These are phyloP conservation scores for Marsdenia floribunda DNA, from an alignment of 257 asterid species.

Conservation along the genomic window DNA sequence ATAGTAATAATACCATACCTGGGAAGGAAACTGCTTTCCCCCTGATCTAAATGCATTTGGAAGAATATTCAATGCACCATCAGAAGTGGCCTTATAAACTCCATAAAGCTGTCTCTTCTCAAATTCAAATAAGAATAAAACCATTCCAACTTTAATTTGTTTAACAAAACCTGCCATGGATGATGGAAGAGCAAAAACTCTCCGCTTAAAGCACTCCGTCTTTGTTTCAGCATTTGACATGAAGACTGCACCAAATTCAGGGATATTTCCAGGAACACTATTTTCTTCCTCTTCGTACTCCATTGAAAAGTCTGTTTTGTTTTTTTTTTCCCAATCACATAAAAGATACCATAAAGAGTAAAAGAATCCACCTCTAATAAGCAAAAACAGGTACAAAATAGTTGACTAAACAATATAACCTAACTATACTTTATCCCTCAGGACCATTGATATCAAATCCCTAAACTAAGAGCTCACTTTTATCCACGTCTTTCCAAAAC, in stretches of 20 bases:
- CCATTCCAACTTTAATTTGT: slow-evolving; percentile 66
- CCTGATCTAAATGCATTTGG: slow-evolving; percentile 49
- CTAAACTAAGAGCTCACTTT: background rate
- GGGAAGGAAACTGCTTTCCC: slow-evolving; percentile 61
- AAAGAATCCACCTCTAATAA: background rate
- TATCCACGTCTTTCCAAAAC: background rate
- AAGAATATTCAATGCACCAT: slow-evolving; percentile 60
- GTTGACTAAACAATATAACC: background rate
- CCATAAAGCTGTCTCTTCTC: slow-evolving; percentile 68
- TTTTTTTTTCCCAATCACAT: background rate
- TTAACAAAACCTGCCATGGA: slow-evolving; percentile 49
- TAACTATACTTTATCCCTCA: background rate
- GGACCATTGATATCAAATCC: background rate
- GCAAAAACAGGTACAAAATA: background rate
- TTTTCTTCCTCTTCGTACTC: slow-evolving; percentile 34
- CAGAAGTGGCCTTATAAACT: slow-evolving; percentile 67
- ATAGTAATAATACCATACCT: slow-evolving; percentile 33
- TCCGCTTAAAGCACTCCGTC: slow-evolving; percentile 50
- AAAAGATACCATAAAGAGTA: slow-evolving; percentile 2
- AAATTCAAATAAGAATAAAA: slow-evolving; percentile 68
- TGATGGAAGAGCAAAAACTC: slow-evolving; percentile 56
- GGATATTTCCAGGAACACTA: slow-evolving; percentile 44
- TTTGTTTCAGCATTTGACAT: slow-evolving; percentile 50
- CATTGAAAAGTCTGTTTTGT: slow-evolving; percentile 29
- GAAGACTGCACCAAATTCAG: slow-evolving; percentile 85